Percentiles rank a stretch among this genome's conserved stretches.
Evolutionary conservation across 2,329 filamentous ascomycete species (phyloP).

Genomic region (Ambrosiella xylebori): DNA sequence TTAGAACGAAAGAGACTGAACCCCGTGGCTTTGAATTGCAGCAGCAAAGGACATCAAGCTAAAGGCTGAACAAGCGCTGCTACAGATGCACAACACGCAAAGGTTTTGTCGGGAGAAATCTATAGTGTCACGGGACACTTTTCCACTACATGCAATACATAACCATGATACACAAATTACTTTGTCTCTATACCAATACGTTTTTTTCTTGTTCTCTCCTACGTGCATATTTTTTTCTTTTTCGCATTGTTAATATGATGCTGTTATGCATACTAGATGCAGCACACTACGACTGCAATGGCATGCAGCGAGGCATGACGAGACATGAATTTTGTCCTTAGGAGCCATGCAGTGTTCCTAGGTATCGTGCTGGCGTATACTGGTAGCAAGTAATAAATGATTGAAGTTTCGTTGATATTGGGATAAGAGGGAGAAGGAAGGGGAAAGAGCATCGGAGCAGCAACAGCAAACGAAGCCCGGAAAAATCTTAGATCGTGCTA

Average conservation of each 20-base stretch:
- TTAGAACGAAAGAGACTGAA: too few relatives aligned
- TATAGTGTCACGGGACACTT: background rate
- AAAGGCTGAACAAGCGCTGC: background rate
- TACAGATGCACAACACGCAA: background rate
- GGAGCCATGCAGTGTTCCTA: background rate
- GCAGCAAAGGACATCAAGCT: background rate
- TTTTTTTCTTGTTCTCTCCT: background rate
- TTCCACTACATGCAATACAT: background rate
- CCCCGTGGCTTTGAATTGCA: too few relatives aligned
- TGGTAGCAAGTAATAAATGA: background rate
- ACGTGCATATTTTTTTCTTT: background rate
- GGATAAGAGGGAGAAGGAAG: background rate
- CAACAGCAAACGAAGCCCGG: background rate
- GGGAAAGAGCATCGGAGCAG: background rate
- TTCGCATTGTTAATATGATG: background rate
- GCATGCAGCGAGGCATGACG: background rate
- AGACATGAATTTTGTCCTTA: too few relatives aligned
- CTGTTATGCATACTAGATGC: background rate
- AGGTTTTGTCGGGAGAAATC: background rate
- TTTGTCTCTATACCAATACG: background rate
- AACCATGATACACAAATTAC: background rate
- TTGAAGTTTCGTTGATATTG: background rate
- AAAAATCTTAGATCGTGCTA: background rate
- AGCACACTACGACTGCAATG: background rate
- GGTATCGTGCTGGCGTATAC: background rate